Base-by-base conservation (phyloP, 116 monocot genomes). In the Iris pallida region DNA sequence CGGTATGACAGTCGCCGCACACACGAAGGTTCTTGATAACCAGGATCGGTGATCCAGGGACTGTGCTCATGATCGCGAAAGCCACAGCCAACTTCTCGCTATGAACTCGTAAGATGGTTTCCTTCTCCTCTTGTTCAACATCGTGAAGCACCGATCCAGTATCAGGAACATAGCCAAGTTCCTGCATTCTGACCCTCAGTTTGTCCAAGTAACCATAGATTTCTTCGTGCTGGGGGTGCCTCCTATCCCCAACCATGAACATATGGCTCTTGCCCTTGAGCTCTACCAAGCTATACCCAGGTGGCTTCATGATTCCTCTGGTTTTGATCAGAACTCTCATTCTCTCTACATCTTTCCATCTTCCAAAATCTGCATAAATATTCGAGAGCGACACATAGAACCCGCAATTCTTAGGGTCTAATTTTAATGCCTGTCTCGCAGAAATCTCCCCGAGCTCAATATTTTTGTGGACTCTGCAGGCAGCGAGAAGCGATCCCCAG, bases 61-160 rank as follows among this genome's bases (percentile, higher is more conserved):
- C 63, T 11, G 86, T 84, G 64, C 78, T 89, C 16, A 89, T 66
- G 30, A 93, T 83, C 1, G 78, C 86, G 68, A 89, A 93, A 55
- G 70, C 86, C 67, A 89, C 84, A 17, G 93, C 93, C 30, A 93
- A 53, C 78, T 93, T 89, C 75, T 93, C 93, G 12, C 93, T 93
- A 57, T 93, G 93, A 45, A 89, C 78, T 57, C 84, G 73, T 47
- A 93, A 71, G 6, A 79, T 62, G 4, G 79, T 81, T 45, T 86
- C 89, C 73, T 89, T 93, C 77, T 93, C 93, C 73, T 93, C 93
- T 76, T 84, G 76, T 48, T 86, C 86, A 5, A 93, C 81, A 72
- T 93, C 93, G 64, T 93, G 93, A 57, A 86, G 68, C 57, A 93
- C 84, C 14, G 89, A 93, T 16, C 80, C 51, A 14, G 89, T 86